A percentile compares a stretch with the other conserved stretches of the same genome.
Evolutionary conservation across 2,329 filamentous ascomycete genomes (phyloP).

Genomic region (Fusarium bactridioides): DNA sequence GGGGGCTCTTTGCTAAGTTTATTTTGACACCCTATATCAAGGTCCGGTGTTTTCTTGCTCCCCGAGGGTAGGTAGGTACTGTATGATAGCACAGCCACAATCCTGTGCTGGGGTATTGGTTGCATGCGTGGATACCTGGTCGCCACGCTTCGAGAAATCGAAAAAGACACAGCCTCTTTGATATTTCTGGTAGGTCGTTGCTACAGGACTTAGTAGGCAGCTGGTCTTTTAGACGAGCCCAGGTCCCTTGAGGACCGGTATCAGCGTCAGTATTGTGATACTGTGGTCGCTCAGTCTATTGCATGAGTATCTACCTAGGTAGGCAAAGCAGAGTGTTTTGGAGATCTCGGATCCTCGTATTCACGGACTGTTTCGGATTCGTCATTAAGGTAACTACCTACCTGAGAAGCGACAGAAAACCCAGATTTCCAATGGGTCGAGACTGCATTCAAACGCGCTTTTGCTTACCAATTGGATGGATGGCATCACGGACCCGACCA

Average conservation of each 20-base stretch:
- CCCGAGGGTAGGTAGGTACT: too few species aligned
- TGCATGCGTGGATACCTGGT: not conserved
- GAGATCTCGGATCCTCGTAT: not conserved
- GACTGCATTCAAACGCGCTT: not conserved
- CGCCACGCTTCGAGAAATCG: conserved; percentile 19
- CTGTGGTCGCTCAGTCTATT: not conserved
- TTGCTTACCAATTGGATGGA: conserved; percentile 12
- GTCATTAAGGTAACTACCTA: not conserved
- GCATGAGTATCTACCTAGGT: not conserved
- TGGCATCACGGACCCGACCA: not conserved
- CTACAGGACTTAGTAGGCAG: conserved; percentile 6
- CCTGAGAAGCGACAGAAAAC: not conserved
- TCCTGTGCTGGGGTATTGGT: not conserved
- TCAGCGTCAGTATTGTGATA: not conserved
- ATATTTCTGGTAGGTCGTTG: not conserved
- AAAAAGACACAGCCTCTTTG: conserved; percentile 17
- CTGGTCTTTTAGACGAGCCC: conserved; percentile 6
- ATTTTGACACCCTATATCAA: too few species aligned
- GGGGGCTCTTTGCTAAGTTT: too few species aligned
- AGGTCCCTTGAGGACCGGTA: not conserved
- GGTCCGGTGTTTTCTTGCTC: too few species aligned
- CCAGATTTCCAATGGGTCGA: conserved; percentile 12
- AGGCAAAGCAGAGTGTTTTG: not conserved
- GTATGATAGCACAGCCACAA: conserved; percentile 19
- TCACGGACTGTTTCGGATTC: not conserved